Conservation (phyloP, 2,329 filamentous ascomycete species). For the Fusarium transvaalense region DNA sequence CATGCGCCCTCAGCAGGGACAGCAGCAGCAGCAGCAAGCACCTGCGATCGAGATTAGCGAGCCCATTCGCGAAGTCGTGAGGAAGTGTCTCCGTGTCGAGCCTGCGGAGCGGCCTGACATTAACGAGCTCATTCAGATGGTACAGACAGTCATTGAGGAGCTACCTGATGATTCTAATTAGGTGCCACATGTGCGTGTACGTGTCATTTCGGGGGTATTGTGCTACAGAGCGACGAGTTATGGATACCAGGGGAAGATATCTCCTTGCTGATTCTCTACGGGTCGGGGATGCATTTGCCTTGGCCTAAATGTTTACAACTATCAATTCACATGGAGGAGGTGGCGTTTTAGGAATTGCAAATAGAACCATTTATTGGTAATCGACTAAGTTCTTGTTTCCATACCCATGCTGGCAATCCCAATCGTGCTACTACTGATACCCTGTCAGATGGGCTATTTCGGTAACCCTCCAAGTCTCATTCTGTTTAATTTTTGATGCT, state of each 20-base stretch:
- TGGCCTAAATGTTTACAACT: conserved; percentile 10
- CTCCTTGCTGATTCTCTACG: conserved; percentile 18
- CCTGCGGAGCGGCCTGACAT: conserved; percentile 89
- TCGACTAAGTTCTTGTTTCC: conserved; percentile 37
- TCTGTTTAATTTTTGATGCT: not conserved
- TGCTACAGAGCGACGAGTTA: conserved; percentile 9
- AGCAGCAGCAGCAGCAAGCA: conserved; percentile 49
- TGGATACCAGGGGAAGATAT: conserved; percentile 29
- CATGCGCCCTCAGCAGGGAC: conserved; percentile 52
- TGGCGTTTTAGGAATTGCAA: conserved; percentile 45
- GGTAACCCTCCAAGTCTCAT: not conserved
- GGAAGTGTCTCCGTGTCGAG: conserved; percentile 88
- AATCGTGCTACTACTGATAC: not conserved
- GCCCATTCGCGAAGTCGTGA: conserved; percentile 86
- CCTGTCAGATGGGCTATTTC: not conserved
- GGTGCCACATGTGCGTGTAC: not conserved
- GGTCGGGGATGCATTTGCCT: not conserved
- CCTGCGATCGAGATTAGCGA: conserved; percentile 75
- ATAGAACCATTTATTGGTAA: conserved; percentile 40
- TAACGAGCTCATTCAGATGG: conserved; percentile 81
- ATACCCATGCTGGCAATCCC: conserved; percentile 12
- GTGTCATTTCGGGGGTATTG: not conserved
- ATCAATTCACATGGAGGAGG: conserved; percentile 30
- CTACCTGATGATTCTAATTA: conserved; percentile 67
- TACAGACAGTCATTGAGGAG: conserved; percentile 77